Base-by-base conservation (phyloP, 2,329 filamentous ascomycete species). In the Immersiporthe knoxdaviesiana region DNA sequence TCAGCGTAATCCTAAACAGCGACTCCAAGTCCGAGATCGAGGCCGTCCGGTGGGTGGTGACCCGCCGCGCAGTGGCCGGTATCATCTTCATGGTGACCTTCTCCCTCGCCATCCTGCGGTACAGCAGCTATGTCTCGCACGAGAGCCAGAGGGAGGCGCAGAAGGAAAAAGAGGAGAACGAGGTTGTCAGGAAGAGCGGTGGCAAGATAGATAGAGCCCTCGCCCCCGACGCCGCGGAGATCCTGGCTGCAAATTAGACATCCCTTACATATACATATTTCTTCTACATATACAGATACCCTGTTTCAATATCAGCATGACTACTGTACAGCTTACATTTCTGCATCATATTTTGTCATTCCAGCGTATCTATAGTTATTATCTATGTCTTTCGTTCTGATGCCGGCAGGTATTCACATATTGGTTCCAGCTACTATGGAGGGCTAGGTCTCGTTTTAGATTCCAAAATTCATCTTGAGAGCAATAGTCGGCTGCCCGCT, bases 21-120 rank as follows among this genome's bases (percentile, higher is more conserved):
- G 96, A 98, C 79, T 90, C 92, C 62, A 94, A 95, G 78, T 95
- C 92, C 5, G 92, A 97, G 75, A 94, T 98, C 63, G 96, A 99
- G 79, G 92, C 91, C 1, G 83, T 99, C 63, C 86, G 96, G 70
- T 98, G 96, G 96, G 90, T 97, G 54, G 81, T 90, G 72, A 92
- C 90, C 71, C 82, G 87, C 67, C 83, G 88, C 65, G 88, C 88
- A 30, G 88, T 88, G 37, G 78, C 89, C 50, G 88, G 88, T n/a
- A 89, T 91, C 72, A 76, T 90, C 65, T 88, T 90, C 79, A 88
- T 91, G 87, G 88, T 84, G 39, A 81, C 90, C 44, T 76, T 90
- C 71, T 89, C 88, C 10, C 79, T 91, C 18, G 83, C 83, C 16
- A 87, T 85, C 37, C 79, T 91, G 63, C 84, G 88, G 32, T 91